Conservation (phyloP, 352 stramenopile species). For the Pythium insidiosum region DNA sequence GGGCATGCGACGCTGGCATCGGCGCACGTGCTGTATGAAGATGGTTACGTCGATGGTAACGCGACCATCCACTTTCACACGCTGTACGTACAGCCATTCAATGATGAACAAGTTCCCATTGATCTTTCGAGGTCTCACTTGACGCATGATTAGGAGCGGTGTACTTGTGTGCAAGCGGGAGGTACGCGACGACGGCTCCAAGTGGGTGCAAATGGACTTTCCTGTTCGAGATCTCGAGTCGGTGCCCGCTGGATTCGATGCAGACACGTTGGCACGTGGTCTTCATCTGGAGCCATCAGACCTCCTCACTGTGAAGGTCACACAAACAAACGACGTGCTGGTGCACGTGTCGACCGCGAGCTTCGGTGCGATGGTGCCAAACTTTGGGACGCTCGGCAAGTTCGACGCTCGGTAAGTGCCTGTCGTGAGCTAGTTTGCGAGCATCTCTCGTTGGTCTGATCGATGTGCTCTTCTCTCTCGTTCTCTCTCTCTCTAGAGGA, state of each 20-base stretch:
- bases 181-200: slow-evolving; percentile 8
- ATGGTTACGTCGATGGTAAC: slow-evolving; percentile 20
- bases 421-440: neutral
- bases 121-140: too few species aligned
- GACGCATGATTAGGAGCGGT: too few species aligned
- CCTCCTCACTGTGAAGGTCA: slow-evolving; percentile 13
- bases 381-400: slow-evolving; percentile 19
- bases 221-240: slow-evolving; percentile 17
- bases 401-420: slow-evolving; percentile 15
- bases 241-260: neutral
- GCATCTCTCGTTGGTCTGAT: neutral
- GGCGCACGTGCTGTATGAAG: slow-evolving; percentile 69
- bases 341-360: slow-evolving; percentile 17
- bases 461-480: too few species aligned
- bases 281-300: slow-evolving; percentile 9
- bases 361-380: slow-evolving; percentile 12
- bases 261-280: slow-evolving; percentile 9
- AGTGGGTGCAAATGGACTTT: slow-evolving; percentile 62
- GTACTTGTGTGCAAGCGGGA: slow-evolving; percentile 32
- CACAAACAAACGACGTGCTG: slow-evolving; percentile 11
- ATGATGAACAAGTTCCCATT: too few species aligned
- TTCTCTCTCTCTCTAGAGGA: slow-evolving; percentile 16
- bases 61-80: slow-evolving; percentile 69
- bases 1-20: slow-evolving; percentile 89
- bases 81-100: slow-evolving; percentile 16